A percentile compares a stretch with the other conserved stretches of the same genome.
These are phyloP conservation scores for Taiozyma sp. DNA, from an alignment of 1,139 yeast species.

Conservation along the genomic window DNA sequence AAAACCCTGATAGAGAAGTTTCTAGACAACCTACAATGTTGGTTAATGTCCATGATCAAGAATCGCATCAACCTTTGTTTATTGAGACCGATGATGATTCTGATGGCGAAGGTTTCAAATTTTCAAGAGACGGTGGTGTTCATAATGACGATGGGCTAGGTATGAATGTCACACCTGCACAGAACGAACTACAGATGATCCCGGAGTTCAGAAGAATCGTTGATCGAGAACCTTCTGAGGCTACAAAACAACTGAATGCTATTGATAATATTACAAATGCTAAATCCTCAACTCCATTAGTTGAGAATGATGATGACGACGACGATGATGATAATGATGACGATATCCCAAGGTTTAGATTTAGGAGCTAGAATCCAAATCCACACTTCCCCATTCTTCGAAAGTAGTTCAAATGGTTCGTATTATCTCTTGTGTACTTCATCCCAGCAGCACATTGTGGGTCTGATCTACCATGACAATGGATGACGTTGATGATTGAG, in stretches of 20 bases:
- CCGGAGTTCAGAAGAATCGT: slow-evolving; percentile 13
- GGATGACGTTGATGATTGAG: slow-evolving; percentile 28
- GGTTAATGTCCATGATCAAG: background rate
- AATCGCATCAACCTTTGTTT: slow-evolving; percentile 7
- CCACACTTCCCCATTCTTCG: slow-evolving; percentile 46
- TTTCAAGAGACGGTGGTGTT: slow-evolving; percentile 11
- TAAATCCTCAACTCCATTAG: background rate
- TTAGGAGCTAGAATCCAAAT: slow-evolving; percentile 27
- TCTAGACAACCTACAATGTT: background rate
- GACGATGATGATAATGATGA: slow-evolving; percentile 28
- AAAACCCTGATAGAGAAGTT: background rate
- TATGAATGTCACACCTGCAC: slow-evolving; percentile 13
- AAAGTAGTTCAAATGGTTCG: slow-evolving; percentile 43
- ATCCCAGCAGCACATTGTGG: slow-evolving; percentile 18
- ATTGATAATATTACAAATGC: background rate
- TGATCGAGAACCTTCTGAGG: background rate
- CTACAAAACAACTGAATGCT: background rate
- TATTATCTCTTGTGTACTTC: slow-evolving; percentile 31
- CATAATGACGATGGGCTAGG: slow-evolving; percentile 22
- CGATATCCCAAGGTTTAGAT: slow-evolving; percentile 34
- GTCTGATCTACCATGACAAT: slow-evolving; percentile 38
- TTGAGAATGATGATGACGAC: slow-evolving; percentile 10
- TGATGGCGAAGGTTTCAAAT: slow-evolving; percentile 15
- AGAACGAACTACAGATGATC: slow-evolving; percentile 3
- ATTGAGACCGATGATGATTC: slow-evolving; percentile 13